These are phyloP conservation scores for Tylopilus balloui DNA, from an alignment of 768 basidiomycete genomes.

Conservation along the genomic window DNA sequence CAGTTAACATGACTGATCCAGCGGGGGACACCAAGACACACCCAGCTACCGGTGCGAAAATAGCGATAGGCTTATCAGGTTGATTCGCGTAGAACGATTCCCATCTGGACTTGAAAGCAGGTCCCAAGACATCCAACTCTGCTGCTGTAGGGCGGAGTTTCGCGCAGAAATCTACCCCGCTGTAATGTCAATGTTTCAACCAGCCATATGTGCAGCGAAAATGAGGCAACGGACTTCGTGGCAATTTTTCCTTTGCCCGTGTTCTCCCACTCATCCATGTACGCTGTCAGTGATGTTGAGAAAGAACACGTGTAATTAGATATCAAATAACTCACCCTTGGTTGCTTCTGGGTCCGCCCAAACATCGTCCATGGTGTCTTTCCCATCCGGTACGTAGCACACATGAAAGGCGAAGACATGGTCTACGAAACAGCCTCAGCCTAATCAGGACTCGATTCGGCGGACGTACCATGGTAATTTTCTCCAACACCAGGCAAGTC, in stretches of 20 bases:
- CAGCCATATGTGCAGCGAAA: neutral
- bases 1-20: neutral
- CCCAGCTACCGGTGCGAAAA: constrained; percentile 40
- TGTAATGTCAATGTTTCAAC: neutral
- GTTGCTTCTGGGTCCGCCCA: constrained; percentile 36
- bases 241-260: too few species aligned
- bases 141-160: constrained; percentile 50
- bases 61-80: constrained; percentile 55
- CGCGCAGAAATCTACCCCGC: constrained; percentile 39
- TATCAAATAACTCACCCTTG: constrained; percentile 39
- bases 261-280: neutral
- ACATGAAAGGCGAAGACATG: constrained; percentile 26
- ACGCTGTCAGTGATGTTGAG: too few species aligned
- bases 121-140: constrained; percentile 35
- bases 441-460: fast-evolving
- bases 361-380: constrained; percentile 46
- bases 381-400: constrained; percentile 41
- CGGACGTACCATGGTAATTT: constrained; percentile 50
- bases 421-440: constrained; percentile 17
- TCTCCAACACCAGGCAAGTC: constrained; percentile 68
- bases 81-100: constrained; percentile 42
- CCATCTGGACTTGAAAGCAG: constrained; percentile 38
- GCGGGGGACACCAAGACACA: constrained; percentile 18
- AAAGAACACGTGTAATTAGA: too few species aligned
- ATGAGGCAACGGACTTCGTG: neutral